A percentile compares a stretch with the other conserved stretches of the same genome.
Conservation (phyloP, 805 yeast genomes). For the Nakazawaea ernobii region DNA sequence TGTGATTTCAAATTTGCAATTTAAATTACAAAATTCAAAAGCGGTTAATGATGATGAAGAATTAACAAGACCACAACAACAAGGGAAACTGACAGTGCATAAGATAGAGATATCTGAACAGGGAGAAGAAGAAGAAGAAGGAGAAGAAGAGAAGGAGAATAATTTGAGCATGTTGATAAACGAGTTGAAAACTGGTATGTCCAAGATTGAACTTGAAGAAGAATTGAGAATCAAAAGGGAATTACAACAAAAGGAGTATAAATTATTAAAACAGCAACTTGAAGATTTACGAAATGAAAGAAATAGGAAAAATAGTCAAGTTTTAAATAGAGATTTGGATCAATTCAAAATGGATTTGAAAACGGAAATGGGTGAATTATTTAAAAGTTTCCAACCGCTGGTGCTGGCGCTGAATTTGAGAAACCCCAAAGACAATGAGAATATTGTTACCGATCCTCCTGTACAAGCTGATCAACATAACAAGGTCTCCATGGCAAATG, state of each 20-base stretch:
- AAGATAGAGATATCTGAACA: background rate
- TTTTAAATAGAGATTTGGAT: conserved; percentile 7
- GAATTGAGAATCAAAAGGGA: conserved; percentile 4
- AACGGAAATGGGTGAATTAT: background rate
- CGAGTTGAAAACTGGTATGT: conserved; percentile 1
- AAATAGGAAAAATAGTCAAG: background rate
- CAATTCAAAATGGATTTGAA: conserved; percentile 3
- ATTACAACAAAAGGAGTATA: conserved; percentile 6
- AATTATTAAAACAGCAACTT: conserved; percentile 1
- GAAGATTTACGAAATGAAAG: conserved; percentile 2
- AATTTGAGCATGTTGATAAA: conserved; percentile 3
- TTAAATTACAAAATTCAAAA: background rate
- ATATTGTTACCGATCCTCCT: background rate
- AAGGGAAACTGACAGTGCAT: background rate
- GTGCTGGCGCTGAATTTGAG: background rate
- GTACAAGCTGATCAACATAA: background rate
- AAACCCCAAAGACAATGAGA: background rate
- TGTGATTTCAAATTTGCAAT: background rate
- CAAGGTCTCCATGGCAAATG: background rate
- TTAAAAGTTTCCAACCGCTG: background rate
- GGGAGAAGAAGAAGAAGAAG: background rate
- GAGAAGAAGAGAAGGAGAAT: background rate
- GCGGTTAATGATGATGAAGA: background rate
- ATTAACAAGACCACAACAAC: background rate
- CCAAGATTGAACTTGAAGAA: conserved; percentile 7